A percentile compares a stretch with the other conserved stretches of the same genome.
Conservation (phyloP, 192 early-diverging fungal genomes). For the Linnemannia schmuckeri region DNA sequence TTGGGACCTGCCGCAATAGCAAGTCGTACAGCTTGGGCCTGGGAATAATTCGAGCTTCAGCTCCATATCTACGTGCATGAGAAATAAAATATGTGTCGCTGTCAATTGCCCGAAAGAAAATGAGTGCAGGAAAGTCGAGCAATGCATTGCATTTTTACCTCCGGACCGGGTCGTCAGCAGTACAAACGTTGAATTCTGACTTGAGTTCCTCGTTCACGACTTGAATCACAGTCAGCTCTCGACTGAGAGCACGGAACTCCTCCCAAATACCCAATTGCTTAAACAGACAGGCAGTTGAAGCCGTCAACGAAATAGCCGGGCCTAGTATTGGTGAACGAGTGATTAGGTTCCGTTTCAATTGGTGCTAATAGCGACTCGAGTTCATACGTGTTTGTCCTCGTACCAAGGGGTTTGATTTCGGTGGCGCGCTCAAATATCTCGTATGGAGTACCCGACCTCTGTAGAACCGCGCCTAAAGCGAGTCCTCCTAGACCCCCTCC, state of each 20-base stretch:
- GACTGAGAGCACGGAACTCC: background rate
- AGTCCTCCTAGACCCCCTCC: background rate
- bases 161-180: too few relatives aligned
- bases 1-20: background rate
- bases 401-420: background rate
- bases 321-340: background rate
- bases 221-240: background rate
- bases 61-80: constrained; percentile 5
- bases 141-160: background rate
- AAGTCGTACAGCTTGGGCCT: constrained; percentile 17
- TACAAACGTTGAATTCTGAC: background rate
- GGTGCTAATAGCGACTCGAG: too few relatives aligned
- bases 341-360: too few relatives aligned
- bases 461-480: background rate
- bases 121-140: background rate
- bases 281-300: background rate
- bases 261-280: background rate
- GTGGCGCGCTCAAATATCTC: background rate
- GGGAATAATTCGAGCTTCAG: background rate
- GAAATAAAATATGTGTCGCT: too few relatives aligned
- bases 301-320: background rate
- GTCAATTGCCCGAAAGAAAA: too few relatives aligned
- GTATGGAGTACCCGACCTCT: background rate
- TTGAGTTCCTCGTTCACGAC: background rate
- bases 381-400: background rate